phyloP scores from a whole-genome alignment of 305 asterid genomes.

The Nicotiana rustica region DNA sequence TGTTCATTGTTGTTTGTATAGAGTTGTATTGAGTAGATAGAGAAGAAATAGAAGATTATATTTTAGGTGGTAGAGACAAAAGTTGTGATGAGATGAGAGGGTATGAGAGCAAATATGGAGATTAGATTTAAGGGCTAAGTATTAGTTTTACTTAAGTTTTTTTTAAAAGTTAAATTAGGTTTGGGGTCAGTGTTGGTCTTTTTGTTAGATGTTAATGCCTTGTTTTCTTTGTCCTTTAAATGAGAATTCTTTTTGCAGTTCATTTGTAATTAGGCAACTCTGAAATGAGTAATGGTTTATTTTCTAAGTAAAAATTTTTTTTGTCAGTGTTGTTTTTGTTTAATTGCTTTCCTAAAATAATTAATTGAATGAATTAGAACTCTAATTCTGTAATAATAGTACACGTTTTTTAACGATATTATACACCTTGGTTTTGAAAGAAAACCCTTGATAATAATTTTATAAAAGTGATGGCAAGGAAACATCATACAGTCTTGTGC shows the following conservation, averaged over 20 bases:
- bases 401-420: too few relatives aligned
- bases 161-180: slow-evolving; percentile 19
- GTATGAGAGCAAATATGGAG: slow-evolving; percentile 23
- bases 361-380: too few relatives aligned
- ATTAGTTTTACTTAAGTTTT: slow-evolving; percentile 22
- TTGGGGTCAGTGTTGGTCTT: slow-evolving; percentile 50
- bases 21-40: slow-evolving; percentile 53
- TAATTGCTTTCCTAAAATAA: not conserved
- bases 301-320: not conserved
- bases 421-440: too few relatives aligned
- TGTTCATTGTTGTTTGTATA: slow-evolving; percentile 84
- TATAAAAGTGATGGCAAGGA: too few relatives aligned
- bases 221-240: slow-evolving; percentile 34
- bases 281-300: slow-evolving; percentile 44
- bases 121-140: slow-evolving; percentile 39
- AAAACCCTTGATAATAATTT: too few relatives aligned
- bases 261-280: slow-evolving; percentile 53
- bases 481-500: too few relatives aligned
- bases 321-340: not conserved
- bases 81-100: slow-evolving; percentile 35
- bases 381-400: too few relatives aligned
- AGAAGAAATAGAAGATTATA: slow-evolving; percentile 51
- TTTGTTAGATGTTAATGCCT: slow-evolving; percentile 43
- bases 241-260: slow-evolving; percentile 79
- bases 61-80: slow-evolving; percentile 44